Percentiles rank a stretch among this genome's conserved stretches.
Evolutionary conservation across 805 yeast species (phyloP).

Genomic region (Ogataea degrootiae): DNA sequence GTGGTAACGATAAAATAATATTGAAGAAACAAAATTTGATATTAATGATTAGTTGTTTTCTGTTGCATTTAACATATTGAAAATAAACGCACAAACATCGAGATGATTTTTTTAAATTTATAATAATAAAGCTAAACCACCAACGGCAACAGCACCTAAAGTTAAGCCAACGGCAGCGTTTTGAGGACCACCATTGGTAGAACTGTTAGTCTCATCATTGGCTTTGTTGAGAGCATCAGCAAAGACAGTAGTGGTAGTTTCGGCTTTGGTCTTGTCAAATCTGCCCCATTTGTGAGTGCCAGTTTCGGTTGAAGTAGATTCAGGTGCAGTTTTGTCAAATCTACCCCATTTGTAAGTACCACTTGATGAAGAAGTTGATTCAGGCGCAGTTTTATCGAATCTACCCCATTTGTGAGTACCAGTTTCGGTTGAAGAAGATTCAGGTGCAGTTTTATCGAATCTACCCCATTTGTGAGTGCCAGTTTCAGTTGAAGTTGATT

Average conservation of each 20-base stretch:
- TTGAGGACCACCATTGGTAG: slow-evolving; percentile 21
- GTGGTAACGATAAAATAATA: no score
- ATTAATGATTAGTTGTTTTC: background rate
- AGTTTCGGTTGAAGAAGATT: slow-evolving; percentile 31
- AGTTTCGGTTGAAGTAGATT: slow-evolving; percentile 22
- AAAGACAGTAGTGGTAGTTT: slow-evolving; percentile 35
- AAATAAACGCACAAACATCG: background rate
- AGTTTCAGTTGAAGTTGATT: slow-evolving; percentile 27
- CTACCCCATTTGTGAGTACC: slow-evolving; percentile 55
- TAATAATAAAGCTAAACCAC: slow-evolving; percentile 12
- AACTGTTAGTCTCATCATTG: slow-evolving; percentile 10
- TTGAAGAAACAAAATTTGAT: no score
- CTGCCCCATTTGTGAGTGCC: slow-evolving; percentile 44
- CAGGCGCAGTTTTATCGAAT: slow-evolving; percentile 42
- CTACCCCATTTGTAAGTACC: slow-evolving; percentile 44
- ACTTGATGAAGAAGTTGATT: slow-evolving; percentile 27
- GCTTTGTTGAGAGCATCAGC: slow-evolving; percentile 12
- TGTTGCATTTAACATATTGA: no score
- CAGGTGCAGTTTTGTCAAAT: slow-evolving; percentile 40
- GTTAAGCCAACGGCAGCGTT: slow-evolving; percentile 19
- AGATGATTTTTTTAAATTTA: slow-evolving; percentile 3
- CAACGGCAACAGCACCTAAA: slow-evolving; percentile 18
- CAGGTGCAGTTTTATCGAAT: slow-evolving; percentile 43
- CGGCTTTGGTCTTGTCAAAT: slow-evolving; percentile 43
- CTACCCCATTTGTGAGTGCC: slow-evolving; percentile 44